Evolutionary conservation across 1,284 basidiomycete genomes (phyloP).

Genomic region (Ustilago shanxiensis): DNA sequence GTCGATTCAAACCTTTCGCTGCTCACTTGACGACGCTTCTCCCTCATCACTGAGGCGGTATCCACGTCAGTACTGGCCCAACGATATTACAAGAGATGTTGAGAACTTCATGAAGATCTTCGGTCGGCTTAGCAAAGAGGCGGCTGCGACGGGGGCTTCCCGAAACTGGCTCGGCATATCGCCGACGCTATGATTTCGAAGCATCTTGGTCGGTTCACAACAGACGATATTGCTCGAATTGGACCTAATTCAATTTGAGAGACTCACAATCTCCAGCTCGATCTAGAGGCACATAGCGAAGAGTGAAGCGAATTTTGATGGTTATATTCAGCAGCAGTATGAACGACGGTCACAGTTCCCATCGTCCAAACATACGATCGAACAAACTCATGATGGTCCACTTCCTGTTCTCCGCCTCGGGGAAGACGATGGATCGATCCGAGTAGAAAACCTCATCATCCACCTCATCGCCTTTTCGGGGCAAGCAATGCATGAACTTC

Average conservation of each 20-base stretch:
- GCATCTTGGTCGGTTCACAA: constrained; percentile 6
- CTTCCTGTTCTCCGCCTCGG: constrained; percentile 70
- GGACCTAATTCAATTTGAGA: too few relatives aligned
- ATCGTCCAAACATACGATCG: constrained; percentile 64
- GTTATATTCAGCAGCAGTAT: background rate
- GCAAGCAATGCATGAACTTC: constrained; percentile 97
- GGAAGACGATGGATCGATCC: constrained; percentile 66
- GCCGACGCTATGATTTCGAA: background rate
- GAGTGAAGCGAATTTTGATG: too few relatives aligned
- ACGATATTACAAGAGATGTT: too few relatives aligned
- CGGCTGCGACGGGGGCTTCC: background rate
- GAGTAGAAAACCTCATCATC: constrained; percentile 69
- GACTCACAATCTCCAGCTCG: too few relatives aligned
- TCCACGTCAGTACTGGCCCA: too few relatives aligned
- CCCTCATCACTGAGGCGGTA: too few relatives aligned
- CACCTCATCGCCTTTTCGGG: constrained; percentile 88
- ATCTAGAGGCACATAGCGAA: too few relatives aligned
- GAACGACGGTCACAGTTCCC: constrained; percentile 41
- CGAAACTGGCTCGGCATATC: background rate
- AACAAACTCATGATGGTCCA: constrained; percentile 70
- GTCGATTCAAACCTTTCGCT: too few relatives aligned
- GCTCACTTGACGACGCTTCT: too few relatives aligned
- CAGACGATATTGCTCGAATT: background rate
- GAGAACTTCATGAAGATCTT: too few relatives aligned
- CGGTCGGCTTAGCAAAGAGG: constrained; percentile 3